Evolutionary conservation across 352 stramenopile species (phyloP), one percentile per base, ranked within the genome.

Genomic region (Pythium phragmiticola): DNA sequence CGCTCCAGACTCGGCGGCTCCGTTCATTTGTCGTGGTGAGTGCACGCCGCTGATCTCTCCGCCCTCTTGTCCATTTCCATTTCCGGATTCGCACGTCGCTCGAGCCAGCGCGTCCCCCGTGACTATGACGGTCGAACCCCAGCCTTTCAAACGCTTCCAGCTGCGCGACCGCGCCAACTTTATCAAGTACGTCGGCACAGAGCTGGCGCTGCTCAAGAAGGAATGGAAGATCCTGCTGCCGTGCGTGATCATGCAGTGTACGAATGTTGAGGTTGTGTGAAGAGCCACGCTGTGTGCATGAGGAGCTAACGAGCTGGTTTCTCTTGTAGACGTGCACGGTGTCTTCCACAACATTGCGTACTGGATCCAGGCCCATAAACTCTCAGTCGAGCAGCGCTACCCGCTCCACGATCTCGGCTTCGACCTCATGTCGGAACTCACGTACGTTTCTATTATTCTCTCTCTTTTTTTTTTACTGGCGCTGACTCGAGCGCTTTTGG

Each of bases 321-420:
- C 4, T 45, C 4, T 7, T 48, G 17, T 65, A 90, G 79, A 95
- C 70, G 65, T 84, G 57, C 84, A 93, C 67, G 80, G 67, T 43
- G 69, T 95, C 57, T 93, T 94, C 73, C 87, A 95, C 73, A 95
- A 95, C 74, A 39, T 89, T 46, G 87, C 87, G 42, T 95, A 95
- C 75, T 95, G 82, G 73, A 81, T 95, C 55, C 87, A 95, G 62
- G 80, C 55, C 28, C 53, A 87, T 57, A 77, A 89, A 57, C 70
- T 94, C 9, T 77, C 82, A 23, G 51, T 68, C 2, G 74, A 81
- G 62, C 87, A 95, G 75, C 84, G 87, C 56, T 85, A 86, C 48
- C 74, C 72, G 49, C 76, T 95, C 16, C 74, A 92, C 59, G 87
- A 95, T 58, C 54, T 90, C n/a, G 87, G 87, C 46, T 95, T 84